These are phyloP conservation scores for Colletotrichum tanaceti DNA, from an alignment of 2,329 filamentous ascomycete genomes.

Conservation along the genomic window DNA sequence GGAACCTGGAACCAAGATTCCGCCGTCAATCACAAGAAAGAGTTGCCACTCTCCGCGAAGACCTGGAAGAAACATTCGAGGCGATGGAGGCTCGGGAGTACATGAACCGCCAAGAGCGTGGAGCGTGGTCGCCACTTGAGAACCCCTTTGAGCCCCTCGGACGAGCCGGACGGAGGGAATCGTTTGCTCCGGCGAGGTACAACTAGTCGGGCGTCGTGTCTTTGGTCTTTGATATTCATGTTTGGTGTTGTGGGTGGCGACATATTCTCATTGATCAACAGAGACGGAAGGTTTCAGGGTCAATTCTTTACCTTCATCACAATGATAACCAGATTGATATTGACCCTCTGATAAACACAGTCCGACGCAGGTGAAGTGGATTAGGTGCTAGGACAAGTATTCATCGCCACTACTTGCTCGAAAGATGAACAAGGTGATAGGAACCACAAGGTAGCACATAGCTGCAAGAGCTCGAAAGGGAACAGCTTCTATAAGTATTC, in stretches of 20 bases:
- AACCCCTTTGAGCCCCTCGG: conserved; percentile 38
- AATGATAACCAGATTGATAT: background rate
- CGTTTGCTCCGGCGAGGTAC: conserved; percentile 8
- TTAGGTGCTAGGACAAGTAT: background rate
- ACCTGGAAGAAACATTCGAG: conserved; percentile 28
- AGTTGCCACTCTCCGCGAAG: conserved; percentile 1
- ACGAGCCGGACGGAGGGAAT: conserved; percentile 19
- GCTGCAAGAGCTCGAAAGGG: conserved; percentile 6
- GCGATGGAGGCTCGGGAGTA: conserved; percentile 32
- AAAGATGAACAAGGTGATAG: background rate
- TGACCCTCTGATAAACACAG: too few species aligned
- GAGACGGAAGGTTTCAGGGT: background rate
- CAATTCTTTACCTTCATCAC: background rate
- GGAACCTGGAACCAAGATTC: conserved; percentile 26
- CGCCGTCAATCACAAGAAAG: conserved; percentile 27
- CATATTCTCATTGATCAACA: background rate
- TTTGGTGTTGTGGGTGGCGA: background rate
- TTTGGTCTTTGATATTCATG: background rate
- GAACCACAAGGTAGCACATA: conserved; percentile 11
- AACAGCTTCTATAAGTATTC: conserved; percentile 21
- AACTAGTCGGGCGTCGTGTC: background rate
- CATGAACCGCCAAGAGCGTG: conserved; percentile 20
- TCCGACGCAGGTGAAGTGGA: background rate
- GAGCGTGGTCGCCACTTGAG: conserved; percentile 13
- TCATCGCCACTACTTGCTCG: background rate